Evolutionary conservation across 2,329 filamentous ascomycete genomes (phyloP).

Genomic region (Escovopsis weberi): DNA sequence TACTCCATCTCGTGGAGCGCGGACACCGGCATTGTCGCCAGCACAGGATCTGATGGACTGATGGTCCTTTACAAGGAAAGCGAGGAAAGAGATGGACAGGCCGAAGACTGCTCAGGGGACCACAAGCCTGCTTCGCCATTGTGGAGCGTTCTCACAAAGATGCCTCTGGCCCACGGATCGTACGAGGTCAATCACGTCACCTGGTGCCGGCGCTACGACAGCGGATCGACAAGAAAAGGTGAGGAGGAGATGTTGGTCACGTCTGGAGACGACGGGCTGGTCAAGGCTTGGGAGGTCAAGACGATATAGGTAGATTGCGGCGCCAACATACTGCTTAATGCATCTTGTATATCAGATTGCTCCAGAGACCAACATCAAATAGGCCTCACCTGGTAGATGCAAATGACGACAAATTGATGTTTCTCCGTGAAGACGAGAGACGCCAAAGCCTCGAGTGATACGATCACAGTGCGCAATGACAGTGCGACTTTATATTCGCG

Average conservation of each 20-base stretch:
- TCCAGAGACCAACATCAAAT: no score
- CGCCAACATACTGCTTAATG: no score
- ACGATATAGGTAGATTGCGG: neutral
- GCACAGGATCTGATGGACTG: slow-evolving; percentile 72
- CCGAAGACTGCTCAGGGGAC: slow-evolving; percentile 13
- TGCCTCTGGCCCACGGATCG: slow-evolving; percentile 68
- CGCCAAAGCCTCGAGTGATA: no score
- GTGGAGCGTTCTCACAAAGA: slow-evolving; percentile 59
- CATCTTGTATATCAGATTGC: no score
- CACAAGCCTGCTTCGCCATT: slow-evolving; percentile 1
- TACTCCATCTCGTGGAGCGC: slow-evolving; percentile 80
- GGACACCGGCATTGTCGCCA: slow-evolving; percentile 64
- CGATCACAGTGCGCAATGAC: no score
- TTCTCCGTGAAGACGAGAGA: no score
- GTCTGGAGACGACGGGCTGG: slow-evolving; percentile 81
- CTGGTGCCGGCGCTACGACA: slow-evolving; percentile 72
- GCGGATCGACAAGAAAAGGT: slow-evolving; percentile 36
- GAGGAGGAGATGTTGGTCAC: slow-evolving; percentile 76
- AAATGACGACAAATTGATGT: no score
- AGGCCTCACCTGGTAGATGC: no score
- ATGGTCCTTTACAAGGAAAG: slow-evolving; percentile 65
- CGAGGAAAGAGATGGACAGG: slow-evolving; percentile 10
- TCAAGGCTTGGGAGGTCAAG: slow-evolving; percentile 64
- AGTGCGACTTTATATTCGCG: no score
- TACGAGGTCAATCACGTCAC: slow-evolving; percentile 88